Base-by-base conservation (phyloP, 2,329 filamentous ascomycete species). In the Cercospora sesami region DNA sequence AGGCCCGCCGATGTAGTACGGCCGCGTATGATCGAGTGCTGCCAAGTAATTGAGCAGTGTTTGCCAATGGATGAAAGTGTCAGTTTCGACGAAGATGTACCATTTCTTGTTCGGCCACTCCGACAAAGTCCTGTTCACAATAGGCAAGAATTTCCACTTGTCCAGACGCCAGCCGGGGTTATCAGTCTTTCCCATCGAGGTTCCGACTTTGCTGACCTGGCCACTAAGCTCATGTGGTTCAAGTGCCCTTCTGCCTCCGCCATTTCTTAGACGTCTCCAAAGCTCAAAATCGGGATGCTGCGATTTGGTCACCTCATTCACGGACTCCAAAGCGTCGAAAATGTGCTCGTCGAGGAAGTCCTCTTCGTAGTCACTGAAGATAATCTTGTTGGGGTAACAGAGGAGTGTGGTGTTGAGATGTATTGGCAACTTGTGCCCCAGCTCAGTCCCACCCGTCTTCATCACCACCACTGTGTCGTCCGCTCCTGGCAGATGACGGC, bases 21-120 rank as follows among this genome's bases (percentile, higher is more conserved):
- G 76, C 36, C 80, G 80, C n/a, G 77, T 75, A 36, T 77, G 77
- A 64, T 83, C 79, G 7, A 82, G 73, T 12, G 78, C 72, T 36
- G 71, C 69, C 6, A 80, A 69, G 76, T 81, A 82, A 31, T 80
- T 78, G 26, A 83, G 70, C 14, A 81, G 59, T 16, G 84, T 85
- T 42, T 81, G 77, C 80, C 85, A 85, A 7, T 85, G 78, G 55
- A 87, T 76, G 69, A 85, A 87, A 0, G 85, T 87, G 72, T 88
- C 86, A 0, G 84, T 83, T 71, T 87, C 86, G 57, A 86, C 82
- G 74, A 88, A 88, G 61, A 87, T 78, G 69, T 83, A 88, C 86
- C 86, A 89, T 65, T 83, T 84, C 60, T 83, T 84, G 28, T 84
- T 77, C 2, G 83, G 82, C 51, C 77, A 75, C 42, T 78, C 74